Conservation (phyloP, 2,329 filamentous ascomycete species). For the Hymenoscyphus repandus region DNA sequence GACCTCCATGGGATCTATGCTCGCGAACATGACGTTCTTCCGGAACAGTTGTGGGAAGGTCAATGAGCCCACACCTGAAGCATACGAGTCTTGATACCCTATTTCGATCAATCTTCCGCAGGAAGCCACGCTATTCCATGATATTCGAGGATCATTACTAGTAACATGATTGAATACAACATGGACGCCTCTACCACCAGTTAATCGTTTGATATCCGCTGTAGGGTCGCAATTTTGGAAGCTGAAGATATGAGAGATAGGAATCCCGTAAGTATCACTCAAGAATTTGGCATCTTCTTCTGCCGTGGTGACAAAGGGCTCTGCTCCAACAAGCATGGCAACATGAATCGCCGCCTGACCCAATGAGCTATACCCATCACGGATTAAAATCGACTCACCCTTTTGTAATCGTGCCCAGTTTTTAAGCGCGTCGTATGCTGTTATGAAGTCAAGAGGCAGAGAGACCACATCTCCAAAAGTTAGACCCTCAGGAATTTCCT, state of each 20-base stretch:
- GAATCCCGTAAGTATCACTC: constrained; percentile 30
- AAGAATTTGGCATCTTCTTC: constrained; percentile 29
- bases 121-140: constrained; percentile 36
- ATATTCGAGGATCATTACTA: constrained; percentile 33
- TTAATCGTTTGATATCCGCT: constrained; percentile 26
- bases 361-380: constrained; percentile 29
- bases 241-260: constrained; percentile 35
- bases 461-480: too few relatives aligned
- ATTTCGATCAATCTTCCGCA: constrained; percentile 35
- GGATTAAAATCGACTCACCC: constrained; percentile 29
- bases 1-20: neutral
- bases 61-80: constrained; percentile 24
- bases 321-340: constrained; percentile 21
- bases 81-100: constrained; percentile 21
- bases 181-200: constrained; percentile 25
- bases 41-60: neutral
- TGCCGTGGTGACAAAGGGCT: constrained; percentile 29
- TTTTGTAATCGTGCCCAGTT: too few relatives aligned
- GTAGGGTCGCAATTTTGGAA: constrained; percentile 33
- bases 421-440: too few relatives aligned
- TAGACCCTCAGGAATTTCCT: too few relatives aligned
- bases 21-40: constrained; percentile 5
- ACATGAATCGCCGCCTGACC: constrained; percentile 31
- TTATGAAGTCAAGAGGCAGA: too few relatives aligned
- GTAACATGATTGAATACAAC: constrained; percentile 24